phyloP scores from a whole-genome alignment of 163 green algal genomes.

The Volvox carteri region DNA sequence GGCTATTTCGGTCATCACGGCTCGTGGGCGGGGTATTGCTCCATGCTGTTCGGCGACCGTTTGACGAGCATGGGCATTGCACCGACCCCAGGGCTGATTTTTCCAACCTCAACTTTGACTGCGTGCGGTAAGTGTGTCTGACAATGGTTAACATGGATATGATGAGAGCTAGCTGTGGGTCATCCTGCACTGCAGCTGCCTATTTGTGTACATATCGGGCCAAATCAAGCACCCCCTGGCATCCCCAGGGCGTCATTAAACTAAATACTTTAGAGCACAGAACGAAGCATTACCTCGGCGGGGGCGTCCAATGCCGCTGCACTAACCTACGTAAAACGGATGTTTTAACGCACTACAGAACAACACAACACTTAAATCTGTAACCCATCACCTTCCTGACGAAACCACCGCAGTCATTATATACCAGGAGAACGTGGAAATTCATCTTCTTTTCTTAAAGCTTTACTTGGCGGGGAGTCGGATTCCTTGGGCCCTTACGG shows the following conservation, averaged over 20 bases:
- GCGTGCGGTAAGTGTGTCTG: background rate
- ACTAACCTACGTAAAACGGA: too few relatives aligned
- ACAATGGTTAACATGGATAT: background rate
- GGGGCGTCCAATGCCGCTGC: too few relatives aligned
- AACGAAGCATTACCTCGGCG: too few relatives aligned
- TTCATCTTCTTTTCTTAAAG: background rate
- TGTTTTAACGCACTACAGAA: background rate
- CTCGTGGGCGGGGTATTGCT: background rate
- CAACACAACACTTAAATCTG: too few relatives aligned
- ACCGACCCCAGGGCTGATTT: background rate
- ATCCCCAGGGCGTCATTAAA: too few relatives aligned
- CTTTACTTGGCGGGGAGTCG: background rate
- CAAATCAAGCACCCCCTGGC: too few relatives aligned
- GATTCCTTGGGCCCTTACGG: conserved; percentile 33
- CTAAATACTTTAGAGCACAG: too few relatives aligned
- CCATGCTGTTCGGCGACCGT: background rate
- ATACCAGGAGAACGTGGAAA: background rate
- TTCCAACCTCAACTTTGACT: conserved; percentile 24
- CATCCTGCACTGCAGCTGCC: background rate
- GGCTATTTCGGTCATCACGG: background rate
- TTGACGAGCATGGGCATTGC: background rate
- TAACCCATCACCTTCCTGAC: too few relatives aligned
- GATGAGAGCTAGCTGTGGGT: background rate
- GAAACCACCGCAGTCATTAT: background rate
- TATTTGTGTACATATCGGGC: background rate